Conservation (phyloP, 2,329 filamentous ascomycete genomes). For the Verticillium isaacii region DNA sequence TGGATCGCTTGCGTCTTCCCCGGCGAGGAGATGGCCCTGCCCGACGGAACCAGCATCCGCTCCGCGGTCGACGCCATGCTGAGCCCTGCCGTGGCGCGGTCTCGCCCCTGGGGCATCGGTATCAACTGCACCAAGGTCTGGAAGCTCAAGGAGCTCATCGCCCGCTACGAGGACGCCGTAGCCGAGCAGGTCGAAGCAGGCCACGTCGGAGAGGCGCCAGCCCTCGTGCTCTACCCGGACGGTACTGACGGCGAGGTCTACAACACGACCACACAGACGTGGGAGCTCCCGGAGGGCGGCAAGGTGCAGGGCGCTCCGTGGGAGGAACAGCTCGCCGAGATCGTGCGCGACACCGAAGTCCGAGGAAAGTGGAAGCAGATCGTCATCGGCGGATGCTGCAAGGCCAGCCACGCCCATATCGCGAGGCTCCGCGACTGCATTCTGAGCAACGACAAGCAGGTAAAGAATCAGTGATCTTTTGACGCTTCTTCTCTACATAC, state of each 20-base stretch:
- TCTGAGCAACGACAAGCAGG: neutral
- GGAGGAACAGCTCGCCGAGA: constrained; percentile 38
- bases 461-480: neutral
- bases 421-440: constrained; percentile 5
- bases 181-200: constrained; percentile 27
- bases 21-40: constrained; percentile 43
- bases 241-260: constrained; percentile 65
- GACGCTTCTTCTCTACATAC: neutral
- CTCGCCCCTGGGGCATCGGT: constrained; percentile 56
- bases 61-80: constrained; percentile 32
- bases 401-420: constrained; percentile 28
- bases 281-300: constrained; percentile 40
- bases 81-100: constrained; percentile 14
- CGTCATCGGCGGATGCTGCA: constrained; percentile 51
- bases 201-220: constrained; percentile 36
- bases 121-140: constrained; percentile 66
- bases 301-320: constrained; percentile 27
- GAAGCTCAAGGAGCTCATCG: constrained; percentile 52
- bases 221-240: constrained; percentile 62
- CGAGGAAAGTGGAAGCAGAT: constrained; percentile 38
- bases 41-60: constrained; percentile 46
- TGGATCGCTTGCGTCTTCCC: constrained; percentile 65
- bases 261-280: constrained; percentile 57
- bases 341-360: constrained; percentile 30
- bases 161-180: constrained; percentile 47